phyloP scores from a whole-genome alignment of 805 yeast genomes.

The Yarrowia hollandica region DNA sequence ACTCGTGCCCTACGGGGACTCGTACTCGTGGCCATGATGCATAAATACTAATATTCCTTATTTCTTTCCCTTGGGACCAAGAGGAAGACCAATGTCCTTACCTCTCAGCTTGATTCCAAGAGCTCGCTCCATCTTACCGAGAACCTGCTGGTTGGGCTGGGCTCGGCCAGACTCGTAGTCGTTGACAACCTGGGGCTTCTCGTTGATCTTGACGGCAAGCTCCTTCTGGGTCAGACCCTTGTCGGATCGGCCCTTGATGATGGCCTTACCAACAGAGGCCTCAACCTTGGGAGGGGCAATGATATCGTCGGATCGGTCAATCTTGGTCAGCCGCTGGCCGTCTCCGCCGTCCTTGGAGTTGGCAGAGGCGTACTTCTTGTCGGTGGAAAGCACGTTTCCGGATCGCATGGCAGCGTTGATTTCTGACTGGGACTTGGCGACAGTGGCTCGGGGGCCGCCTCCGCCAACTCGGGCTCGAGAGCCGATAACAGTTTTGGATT shows the following conservation, averaged over 20 bases:
- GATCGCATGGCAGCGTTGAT: slow-evolving; percentile 92
- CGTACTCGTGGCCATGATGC: too few relatives aligned
- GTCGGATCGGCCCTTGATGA: slow-evolving; percentile 80
- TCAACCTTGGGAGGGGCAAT: slow-evolving; percentile 90
- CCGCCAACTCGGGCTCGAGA: slow-evolving; percentile 84
- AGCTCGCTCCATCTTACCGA: slow-evolving; percentile 89
- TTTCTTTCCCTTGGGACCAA: slow-evolving; percentile 50
- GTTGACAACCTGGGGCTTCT: slow-evolving; percentile 91
- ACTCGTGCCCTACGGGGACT: too few relatives aligned
- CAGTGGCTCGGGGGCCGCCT: slow-evolving; percentile 81
- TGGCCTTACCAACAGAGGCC: slow-evolving; percentile 80
- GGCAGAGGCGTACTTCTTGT: slow-evolving; percentile 80
- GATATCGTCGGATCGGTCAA: slow-evolving; percentile 91
- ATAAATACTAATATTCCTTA: slow-evolving; percentile 18
- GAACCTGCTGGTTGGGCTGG: slow-evolving; percentile 90
- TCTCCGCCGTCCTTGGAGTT: slow-evolving; percentile 66
- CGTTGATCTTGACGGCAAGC: slow-evolving; percentile 91
- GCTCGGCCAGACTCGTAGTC: slow-evolving; percentile 98
- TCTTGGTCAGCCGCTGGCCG: slow-evolving; percentile 91
- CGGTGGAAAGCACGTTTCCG: slow-evolving; percentile 86
- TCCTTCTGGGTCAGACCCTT: slow-evolving; percentile 93
- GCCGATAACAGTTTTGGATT: slow-evolving; percentile 77
- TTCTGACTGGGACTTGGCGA: slow-evolving; percentile 74
- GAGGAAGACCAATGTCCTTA: slow-evolving; percentile 89
- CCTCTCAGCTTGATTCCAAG: slow-evolving; percentile 95